Evolutionary conservation across 2,329 filamentous ascomycete species (phyloP).

Genomic region (Pseudogymnoascus sp.): DNA sequence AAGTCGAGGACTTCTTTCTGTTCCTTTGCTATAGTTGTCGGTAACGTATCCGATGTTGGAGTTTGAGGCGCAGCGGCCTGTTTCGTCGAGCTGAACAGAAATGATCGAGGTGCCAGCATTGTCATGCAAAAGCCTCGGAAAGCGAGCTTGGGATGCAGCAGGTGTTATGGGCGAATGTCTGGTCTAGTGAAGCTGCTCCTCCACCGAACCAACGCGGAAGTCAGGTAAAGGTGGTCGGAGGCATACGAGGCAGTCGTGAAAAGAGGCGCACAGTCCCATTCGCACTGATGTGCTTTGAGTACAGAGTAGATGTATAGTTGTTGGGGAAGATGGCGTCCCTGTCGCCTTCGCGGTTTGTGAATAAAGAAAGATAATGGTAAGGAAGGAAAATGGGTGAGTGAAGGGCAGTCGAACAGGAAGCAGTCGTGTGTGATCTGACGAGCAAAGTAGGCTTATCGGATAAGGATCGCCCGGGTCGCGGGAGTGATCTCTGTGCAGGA

Average conservation of each 20-base stretch:
- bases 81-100: slow-evolving; percentile 17
- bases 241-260: slow-evolving; percentile 2
- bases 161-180: neutral
- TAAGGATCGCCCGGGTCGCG: neutral
- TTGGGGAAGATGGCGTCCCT: neutral
- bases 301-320: neutral
- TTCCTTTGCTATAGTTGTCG: neutral
- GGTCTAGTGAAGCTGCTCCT: slow-evolving; percentile 1
- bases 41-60: neutral
- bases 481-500: neutral
- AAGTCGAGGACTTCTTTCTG: neutral
- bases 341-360: neutral
- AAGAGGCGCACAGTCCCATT: slow-evolving; percentile 5
- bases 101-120: slow-evolving; percentile 22
- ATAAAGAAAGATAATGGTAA: neutral
- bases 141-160: neutral
- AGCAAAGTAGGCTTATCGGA: slow-evolving; percentile 1
- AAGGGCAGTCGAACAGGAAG: neutral
- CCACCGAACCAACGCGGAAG: neutral
- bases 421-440: neutral
- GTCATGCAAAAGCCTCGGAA: slow-evolving; percentile 9
- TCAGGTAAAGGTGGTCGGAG: neutral
- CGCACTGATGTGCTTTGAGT: neutral
- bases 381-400: neutral
- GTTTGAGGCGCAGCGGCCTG: neutral